Evolutionary conservation across 306 rosid genomes (phyloP).

Genomic region (Glycine tomentella): DNA sequence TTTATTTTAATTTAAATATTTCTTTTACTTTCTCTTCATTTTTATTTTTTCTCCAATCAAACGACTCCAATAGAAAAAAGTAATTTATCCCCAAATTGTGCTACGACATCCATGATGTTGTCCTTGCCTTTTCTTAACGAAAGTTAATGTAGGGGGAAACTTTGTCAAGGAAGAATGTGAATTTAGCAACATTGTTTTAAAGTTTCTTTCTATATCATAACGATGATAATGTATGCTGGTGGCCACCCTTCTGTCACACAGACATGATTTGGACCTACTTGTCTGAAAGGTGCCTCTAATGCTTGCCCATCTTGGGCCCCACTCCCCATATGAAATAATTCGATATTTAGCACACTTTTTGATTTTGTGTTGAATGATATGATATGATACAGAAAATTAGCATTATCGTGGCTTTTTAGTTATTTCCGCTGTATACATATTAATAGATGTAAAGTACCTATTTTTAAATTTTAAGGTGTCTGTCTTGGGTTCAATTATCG

Average conservation of each 20-base stretch:
- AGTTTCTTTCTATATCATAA: conserved; percentile 37
- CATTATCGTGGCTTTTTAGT: neutral
- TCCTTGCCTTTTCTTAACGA: conserved; percentile 34
- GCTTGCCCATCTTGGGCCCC: conserved; percentile 57
- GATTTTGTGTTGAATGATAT: conserved; percentile 23
- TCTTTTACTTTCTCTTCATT: too few relatives aligned
- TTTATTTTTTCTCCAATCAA: too few relatives aligned
- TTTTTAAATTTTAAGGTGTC: too few relatives aligned
- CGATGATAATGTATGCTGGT: conserved; percentile 46
- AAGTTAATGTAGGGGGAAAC: conserved; percentile 46
- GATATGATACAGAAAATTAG: neutral
- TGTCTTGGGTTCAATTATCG: too few relatives aligned
- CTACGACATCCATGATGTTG: conserved; percentile 56
- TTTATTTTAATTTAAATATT: too few relatives aligned
- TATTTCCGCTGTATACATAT: neutral
- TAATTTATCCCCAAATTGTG: neutral
- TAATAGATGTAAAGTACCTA: neutral
- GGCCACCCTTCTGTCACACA: conserved; percentile 52
- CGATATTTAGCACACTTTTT: conserved; percentile 31
- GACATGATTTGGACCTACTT: conserved; percentile 63
- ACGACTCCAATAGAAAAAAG: neutral
- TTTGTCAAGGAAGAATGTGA: conserved; percentile 34
- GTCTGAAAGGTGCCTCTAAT: conserved; percentile 57
- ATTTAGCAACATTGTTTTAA: conserved; percentile 28
- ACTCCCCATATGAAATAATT: conserved; percentile 55